Conservation (phyloP, 2,329 filamentous ascomycete genomes). For the Botryotinia convoluta region DNA sequence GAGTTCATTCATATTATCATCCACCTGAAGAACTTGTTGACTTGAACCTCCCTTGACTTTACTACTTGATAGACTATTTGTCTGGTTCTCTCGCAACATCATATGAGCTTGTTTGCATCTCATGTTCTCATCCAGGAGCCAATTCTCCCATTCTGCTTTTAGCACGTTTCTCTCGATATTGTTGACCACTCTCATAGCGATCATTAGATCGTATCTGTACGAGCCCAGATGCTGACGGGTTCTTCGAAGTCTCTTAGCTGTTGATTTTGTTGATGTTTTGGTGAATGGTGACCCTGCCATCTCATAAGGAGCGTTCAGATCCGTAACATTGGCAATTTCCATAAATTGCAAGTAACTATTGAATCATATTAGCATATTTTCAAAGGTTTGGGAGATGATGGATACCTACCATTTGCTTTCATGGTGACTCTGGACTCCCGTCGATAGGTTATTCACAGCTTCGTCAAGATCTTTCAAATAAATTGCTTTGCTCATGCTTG, state of each 20-base stretch:
- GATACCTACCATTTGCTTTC: conserved; percentile 51
- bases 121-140: conserved; percentile 75
- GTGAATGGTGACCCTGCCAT: conserved; percentile 49
- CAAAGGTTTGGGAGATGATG: neutral
- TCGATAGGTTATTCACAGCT: conserved; percentile 41
- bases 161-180: conserved; percentile 83
- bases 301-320: conserved; percentile 56
- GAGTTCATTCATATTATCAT: conserved; percentile 45
- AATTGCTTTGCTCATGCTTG: conserved; percentile 79
- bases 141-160: conserved; percentile 87
- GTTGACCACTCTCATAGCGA: conserved; percentile 88
- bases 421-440: conserved; percentile 24
- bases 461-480: conserved; percentile 80
- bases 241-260: conserved; percentile 64
- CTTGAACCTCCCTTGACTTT: conserved; percentile 29
- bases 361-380: conserved; percentile 23
- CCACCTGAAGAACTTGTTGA: conserved; percentile 33
- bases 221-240: conserved; percentile 80
- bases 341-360: conserved; percentile 59
- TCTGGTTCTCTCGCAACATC: conserved; percentile 43
- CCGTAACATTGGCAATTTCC: conserved; percentile 55
- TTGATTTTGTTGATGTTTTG: conserved; percentile 50
- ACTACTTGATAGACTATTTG: conserved; percentile 30
- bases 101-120: conserved; percentile 65
- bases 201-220: conserved; percentile 86